phyloP scores from a whole-genome alignment of 192 early-diverging fungal species.

The Rhizophagus sp. region DNA sequence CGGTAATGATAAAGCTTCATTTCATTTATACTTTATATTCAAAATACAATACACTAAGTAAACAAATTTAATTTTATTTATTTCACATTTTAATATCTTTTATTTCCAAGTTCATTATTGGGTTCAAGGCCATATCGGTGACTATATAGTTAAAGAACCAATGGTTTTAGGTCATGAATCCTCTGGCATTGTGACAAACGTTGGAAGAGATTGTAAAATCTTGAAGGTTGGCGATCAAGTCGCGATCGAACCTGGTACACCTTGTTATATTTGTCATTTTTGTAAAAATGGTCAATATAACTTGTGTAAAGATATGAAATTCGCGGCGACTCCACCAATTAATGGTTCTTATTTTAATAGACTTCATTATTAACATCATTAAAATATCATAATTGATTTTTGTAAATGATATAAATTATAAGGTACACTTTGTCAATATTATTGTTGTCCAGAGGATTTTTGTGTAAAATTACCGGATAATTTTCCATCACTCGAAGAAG shows the following conservation, averaged over 20 bases:
- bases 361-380: background rate
- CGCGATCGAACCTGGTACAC: conserved; percentile 44
- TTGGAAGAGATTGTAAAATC: conserved; percentile 40
- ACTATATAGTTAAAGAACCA: conserved; percentile 36
- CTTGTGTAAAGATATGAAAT: conserved; percentile 46
- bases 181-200: conserved; percentile 36
- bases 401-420: background rate
- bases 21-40: too few species aligned
- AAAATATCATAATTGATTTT: background rate
- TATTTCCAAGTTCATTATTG: conserved; percentile 43
- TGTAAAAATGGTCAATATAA: conserved; percentile 44
- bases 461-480: conserved; percentile 44
- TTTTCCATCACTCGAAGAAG: conserved; percentile 39
- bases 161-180: conserved; percentile 53
- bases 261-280: conserved; percentile 41
- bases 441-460: conserved; percentile 45
- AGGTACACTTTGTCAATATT: conserved; percentile 46
- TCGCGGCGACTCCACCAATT: conserved; percentile 48
- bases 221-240: conserved; percentile 52
- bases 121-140: conserved; percentile 40
- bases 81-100: too few species aligned
- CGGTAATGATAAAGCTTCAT: background rate
- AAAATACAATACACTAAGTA: too few species aligned
- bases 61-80: too few species aligned
- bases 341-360: conserved; percentile 30